These are phyloP conservation scores for Cyberlindnera mississippiensis DNA, from an alignment of 805 yeast genomes.

Conservation along the genomic window DNA sequence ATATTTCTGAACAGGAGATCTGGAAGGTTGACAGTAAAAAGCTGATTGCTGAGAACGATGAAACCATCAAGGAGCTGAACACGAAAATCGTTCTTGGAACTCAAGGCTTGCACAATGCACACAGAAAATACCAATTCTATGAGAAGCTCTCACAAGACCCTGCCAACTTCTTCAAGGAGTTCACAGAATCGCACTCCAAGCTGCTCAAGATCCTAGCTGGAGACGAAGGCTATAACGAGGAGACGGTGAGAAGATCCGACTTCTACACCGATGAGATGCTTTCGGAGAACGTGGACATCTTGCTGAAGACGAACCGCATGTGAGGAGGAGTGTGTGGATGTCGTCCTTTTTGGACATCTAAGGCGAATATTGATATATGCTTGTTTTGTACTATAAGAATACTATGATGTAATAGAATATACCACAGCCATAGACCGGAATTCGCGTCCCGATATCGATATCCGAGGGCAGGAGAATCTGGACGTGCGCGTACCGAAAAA, in stretches of 20 bases:
- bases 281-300: slow-evolving; percentile 71
- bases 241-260: slow-evolving; percentile 76
- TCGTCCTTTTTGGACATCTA: too few relatives aligned
- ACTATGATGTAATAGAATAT: too few relatives aligned
- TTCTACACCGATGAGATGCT: slow-evolving; percentile 75
- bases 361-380: too few relatives aligned
- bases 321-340: slow-evolving; percentile 3
- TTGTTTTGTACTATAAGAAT: too few relatives aligned
- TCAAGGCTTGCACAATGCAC: slow-evolving; percentile 46
- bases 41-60: slow-evolving; percentile 25
- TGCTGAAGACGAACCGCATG: slow-evolving; percentile 50
- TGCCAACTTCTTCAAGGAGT: slow-evolving; percentile 62
- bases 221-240: slow-evolving; percentile 89
- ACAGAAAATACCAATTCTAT: slow-evolving; percentile 76
- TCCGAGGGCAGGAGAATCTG: too few relatives aligned
- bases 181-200: slow-evolving; percentile 77
- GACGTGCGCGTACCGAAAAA: background rate
- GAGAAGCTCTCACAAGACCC: slow-evolving; percentile 73
- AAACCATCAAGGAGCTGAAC: slow-evolving; percentile 32
- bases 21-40: slow-evolving; percentile 31
- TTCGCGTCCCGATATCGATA: too few relatives aligned
- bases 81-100: slow-evolving; percentile 37
- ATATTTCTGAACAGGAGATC: slow-evolving; percentile 26
- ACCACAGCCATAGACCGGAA: too few relatives aligned
- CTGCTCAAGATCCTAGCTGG: slow-evolving; percentile 83